Evolutionary conservation across 2,329 filamentous ascomycete species (phyloP).

Genomic region (Aspergillus floridensis): DNA sequence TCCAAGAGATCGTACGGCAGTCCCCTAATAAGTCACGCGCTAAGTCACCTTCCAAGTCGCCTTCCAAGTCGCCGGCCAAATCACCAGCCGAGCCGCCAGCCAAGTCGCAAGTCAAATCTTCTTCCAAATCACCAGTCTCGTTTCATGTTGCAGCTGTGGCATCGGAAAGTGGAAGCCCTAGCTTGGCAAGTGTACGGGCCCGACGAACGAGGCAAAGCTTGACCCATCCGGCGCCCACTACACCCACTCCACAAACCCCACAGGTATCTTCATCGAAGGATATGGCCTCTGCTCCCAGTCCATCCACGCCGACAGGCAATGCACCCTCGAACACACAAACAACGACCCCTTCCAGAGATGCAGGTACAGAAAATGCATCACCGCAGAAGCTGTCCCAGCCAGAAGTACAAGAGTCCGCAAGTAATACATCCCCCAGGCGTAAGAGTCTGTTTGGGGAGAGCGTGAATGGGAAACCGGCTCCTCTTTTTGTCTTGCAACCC

Average conservation of each 20-base stretch:
- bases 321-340: conserved; percentile 51
- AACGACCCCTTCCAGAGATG: conserved; percentile 50
- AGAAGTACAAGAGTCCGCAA: conserved; percentile 39
- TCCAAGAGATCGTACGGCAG: conserved; percentile 36
- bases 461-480: conserved; percentile 58
- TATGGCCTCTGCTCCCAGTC: conserved; percentile 38
- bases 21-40: conserved; percentile 29
- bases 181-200: conserved; percentile 52
- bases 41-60: not conserved
- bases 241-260: conserved; percentile 40
- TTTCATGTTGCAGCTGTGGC: conserved; percentile 42
- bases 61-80: conserved; percentile 27
- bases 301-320: conserved; percentile 45
- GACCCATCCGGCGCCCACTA: conserved; percentile 43
- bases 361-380: conserved; percentile 48
- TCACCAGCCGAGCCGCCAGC: conserved; percentile 8
- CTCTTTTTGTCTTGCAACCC: conserved; percentile 63
- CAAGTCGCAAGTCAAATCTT: conserved; percentile 13
- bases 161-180: conserved; percentile 55
- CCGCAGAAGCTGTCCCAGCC: conserved; percentile 49
- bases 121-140: conserved; percentile 24
- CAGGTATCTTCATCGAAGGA: conserved; percentile 42
- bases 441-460: conserved; percentile 56
- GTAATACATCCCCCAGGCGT: conserved; percentile 34
- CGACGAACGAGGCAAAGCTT: conserved; percentile 49